Conservation (phyloP, 192 early-diverging fungal species). For the Allomyces javanicus region DNA sequence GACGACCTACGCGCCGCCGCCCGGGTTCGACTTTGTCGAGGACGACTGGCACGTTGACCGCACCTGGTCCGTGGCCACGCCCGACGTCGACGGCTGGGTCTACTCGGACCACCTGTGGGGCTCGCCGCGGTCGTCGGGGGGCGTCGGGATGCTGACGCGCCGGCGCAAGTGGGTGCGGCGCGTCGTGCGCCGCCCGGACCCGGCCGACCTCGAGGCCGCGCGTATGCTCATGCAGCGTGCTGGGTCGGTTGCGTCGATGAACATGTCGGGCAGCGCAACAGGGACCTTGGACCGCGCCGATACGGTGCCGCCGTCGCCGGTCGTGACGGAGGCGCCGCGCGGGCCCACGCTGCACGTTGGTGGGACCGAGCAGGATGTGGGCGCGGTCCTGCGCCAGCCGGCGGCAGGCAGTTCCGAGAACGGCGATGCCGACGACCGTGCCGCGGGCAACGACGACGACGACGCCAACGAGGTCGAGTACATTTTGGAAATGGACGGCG, state of each 20-base stretch:
- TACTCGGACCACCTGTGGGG: slow-evolving; percentile 52
- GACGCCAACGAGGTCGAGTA: background rate
- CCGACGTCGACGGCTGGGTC: slow-evolving; percentile 39
- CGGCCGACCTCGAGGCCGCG: background rate
- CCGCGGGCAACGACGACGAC: background rate
- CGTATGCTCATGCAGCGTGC: background rate
- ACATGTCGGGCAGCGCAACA: background rate
- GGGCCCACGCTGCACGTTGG: background rate
- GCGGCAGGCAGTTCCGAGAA: background rate
- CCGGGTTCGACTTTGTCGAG: slow-evolving; percentile 33
- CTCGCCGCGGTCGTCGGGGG: slow-evolving; percentile 18
- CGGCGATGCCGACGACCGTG: background rate
- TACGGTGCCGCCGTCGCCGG: background rate
- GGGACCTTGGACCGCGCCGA: background rate
- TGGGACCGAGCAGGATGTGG: background rate
- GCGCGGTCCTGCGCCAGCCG: background rate
- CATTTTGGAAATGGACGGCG: background rate
- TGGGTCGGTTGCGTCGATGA: background rate
- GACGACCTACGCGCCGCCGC: slow-evolving; percentile 29
- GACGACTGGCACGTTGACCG: slow-evolving; percentile 36
- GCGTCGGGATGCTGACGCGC: slow-evolving; percentile 32
- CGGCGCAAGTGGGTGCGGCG: slow-evolving; percentile 40
- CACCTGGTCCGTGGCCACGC: slow-evolving; percentile 18
- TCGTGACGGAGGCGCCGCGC: background rate
- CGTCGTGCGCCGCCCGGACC: background rate